Evolutionary conservation across 331 rosid genomes (phyloP).

Genomic region (Pyrus hybrid): DNA sequence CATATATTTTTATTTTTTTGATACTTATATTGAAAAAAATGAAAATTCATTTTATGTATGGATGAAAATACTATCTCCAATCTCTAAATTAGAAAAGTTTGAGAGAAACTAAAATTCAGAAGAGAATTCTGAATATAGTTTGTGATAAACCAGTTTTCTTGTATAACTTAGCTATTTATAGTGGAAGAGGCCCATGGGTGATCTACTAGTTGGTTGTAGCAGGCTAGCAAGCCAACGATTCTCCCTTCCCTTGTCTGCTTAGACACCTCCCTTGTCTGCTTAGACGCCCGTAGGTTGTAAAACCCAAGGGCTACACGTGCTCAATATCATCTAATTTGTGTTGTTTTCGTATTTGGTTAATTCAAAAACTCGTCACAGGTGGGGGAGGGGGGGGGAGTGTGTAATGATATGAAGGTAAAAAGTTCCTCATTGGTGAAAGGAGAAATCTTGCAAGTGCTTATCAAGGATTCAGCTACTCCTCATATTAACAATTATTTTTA

Average conservation of each 20-base stretch:
- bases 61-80: background rate
- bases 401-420: too few relatives aligned
- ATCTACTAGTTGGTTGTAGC: background rate
- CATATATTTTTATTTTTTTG: too few relatives aligned
- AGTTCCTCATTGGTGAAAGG: too few relatives aligned
- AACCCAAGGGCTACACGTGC: rapidly evolving
- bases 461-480: too few relatives aligned
- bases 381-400: too few relatives aligned
- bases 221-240: background rate
- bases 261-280: too few relatives aligned
- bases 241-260: background rate
- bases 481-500: too few relatives aligned
- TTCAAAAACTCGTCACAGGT: too few relatives aligned
- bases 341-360: too few relatives aligned
- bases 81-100: background rate
- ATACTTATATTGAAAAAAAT: too few relatives aligned
- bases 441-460: too few relatives aligned
- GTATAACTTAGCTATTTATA: background rate
- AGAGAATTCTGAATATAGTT: background rate
- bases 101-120: too few relatives aligned
- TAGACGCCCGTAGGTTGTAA: background rate
- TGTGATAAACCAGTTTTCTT: background rate
- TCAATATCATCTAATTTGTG: background rate
- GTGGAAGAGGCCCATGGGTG: background rate
- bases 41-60: background rate